phyloP scores from a whole-genome alignment of 352 stramenopile genomes.

The Phytophthora fragariaefolia region DNA sequence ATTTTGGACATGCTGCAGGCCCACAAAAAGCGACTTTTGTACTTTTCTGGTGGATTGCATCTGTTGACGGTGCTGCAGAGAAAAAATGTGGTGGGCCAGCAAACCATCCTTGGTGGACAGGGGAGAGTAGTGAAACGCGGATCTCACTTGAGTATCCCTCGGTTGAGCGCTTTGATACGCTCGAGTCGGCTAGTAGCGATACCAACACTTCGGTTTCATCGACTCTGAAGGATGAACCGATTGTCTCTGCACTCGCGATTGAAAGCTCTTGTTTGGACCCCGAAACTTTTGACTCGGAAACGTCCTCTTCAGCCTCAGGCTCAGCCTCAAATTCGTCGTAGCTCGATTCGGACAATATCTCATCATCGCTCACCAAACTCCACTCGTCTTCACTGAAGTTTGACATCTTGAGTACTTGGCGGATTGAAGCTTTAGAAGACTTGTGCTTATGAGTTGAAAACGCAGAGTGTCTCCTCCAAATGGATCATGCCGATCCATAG shows the following conservation, averaged over 20 bases:
- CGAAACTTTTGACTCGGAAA: constrained; percentile 24
- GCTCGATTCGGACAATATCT: constrained; percentile 30
- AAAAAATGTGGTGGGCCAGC: constrained; percentile 3
- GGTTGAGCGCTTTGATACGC: constrained; percentile 7
- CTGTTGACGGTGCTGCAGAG: background rate
- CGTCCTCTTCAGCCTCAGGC: constrained; percentile 33
- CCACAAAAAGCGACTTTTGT: constrained; percentile 42
- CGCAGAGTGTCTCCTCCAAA: constrained; percentile 7
- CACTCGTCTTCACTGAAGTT: constrained; percentile 58
- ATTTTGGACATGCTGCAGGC: constrained; percentile 1
- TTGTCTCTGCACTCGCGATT: background rate
- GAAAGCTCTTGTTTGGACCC: background rate
- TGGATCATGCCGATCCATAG: constrained; percentile 6
- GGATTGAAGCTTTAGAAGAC: background rate
- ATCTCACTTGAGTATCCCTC: constrained; percentile 31
- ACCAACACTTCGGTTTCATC: constrained; percentile 31
- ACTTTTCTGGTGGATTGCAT: constrained; percentile 7
- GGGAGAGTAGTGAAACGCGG: constrained; percentile 46
- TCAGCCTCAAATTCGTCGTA: constrained; percentile 42
- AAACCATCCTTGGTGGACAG: constrained; percentile 38
- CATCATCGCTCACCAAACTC: constrained; percentile 58
- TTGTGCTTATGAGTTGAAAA: constrained; percentile 15
- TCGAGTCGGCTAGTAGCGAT: constrained; percentile 37
- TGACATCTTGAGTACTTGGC: constrained; percentile 6
- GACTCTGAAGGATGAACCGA: background rate